Evolutionary conservation across 129 eudicot genomes (phyloP).

Genomic region (Saussurea involucrata): DNA sequence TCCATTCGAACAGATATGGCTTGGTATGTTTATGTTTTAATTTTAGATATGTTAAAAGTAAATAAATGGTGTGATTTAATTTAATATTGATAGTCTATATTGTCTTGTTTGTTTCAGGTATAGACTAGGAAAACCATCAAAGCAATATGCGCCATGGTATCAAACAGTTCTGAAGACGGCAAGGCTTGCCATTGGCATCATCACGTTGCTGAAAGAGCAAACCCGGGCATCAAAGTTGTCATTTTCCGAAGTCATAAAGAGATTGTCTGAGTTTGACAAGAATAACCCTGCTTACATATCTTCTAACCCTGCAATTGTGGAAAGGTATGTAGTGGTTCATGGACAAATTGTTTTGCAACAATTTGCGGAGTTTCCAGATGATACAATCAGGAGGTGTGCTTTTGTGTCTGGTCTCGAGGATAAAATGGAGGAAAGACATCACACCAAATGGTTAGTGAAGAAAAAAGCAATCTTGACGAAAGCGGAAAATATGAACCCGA

Average conservation of each 20-base stretch:
- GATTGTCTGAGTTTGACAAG: slow-evolving; percentile 63
- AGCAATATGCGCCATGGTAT: slow-evolving; percentile 94
- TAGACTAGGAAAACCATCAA: slow-evolving; percentile 93
- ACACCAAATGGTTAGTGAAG: slow-evolving; percentile 92
- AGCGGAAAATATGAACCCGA: slow-evolving; percentile 64
- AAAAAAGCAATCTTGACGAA: slow-evolving; percentile 54
- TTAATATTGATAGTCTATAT: background rate
- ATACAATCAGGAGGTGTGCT: slow-evolving; percentile 59
- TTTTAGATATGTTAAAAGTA: background rate
- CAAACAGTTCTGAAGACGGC: slow-evolving; percentile 91
- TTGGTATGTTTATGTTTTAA: slow-evolving; percentile 47
- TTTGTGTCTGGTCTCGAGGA: slow-evolving; percentile 65
- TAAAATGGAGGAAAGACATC: slow-evolving; percentile 90
- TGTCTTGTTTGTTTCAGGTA: slow-evolving; percentile 58
- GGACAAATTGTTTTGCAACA: slow-evolving; percentile 92
- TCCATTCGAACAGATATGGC: slow-evolving; percentile 96
- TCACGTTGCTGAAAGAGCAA: slow-evolving; percentile 89
- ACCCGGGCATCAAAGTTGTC: slow-evolving; percentile 80
- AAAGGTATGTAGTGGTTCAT: slow-evolving; percentile 85
- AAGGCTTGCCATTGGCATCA: slow-evolving; percentile 66
- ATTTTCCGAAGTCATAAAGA: slow-evolving; percentile 73
- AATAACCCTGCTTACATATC: slow-evolving; percentile 80
- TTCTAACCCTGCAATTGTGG: slow-evolving; percentile 58
- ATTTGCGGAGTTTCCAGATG: slow-evolving; percentile 87
- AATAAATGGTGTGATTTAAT: background rate